Conservation (phyloP, 2,329 filamentous ascomycete species). For the Talaromyces islandicus region DNA sequence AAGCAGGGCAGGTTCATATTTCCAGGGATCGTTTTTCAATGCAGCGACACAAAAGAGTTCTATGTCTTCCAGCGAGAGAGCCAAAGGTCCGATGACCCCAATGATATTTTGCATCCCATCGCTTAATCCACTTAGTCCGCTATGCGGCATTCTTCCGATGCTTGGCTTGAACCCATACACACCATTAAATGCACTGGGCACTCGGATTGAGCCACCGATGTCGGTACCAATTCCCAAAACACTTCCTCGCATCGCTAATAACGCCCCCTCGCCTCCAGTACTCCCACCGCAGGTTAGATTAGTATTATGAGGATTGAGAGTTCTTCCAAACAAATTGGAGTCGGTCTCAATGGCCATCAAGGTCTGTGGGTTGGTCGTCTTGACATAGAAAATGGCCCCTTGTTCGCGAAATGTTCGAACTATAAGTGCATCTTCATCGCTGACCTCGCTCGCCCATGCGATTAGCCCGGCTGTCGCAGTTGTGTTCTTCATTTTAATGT, state of each 20-base stretch:
- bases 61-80: constrained; percentile 18
- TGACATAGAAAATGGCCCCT: constrained; percentile 6
- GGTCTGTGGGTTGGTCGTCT: constrained; percentile 3
- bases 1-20: constrained; percentile 46
- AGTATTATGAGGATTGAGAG: constrained; percentile 35
- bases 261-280: constrained; percentile 51
- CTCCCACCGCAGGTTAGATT: constrained; percentile 28
- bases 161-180: constrained; percentile 20
- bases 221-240: constrained; percentile 59
- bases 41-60: constrained; percentile 29
- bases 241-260: constrained; percentile 57
- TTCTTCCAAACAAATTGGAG: constrained; percentile 39
- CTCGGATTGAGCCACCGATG: constrained; percentile 40
- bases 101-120: constrained; percentile 18
- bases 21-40: constrained; percentile 44
- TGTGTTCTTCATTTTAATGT: constrained; percentile 45
- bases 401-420: constrained; percentile 7
- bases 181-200: constrained; percentile 19
- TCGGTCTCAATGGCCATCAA: constrained; percentile 5
- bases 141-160: constrained; percentile 15
- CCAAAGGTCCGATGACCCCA: constrained; percentile 23
- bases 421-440: constrained; percentile 15
- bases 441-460: constrained; percentile 2
- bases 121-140: constrained; percentile 3
- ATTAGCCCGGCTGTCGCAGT: constrained; percentile 35